phyloP scores from a whole-genome alignment of 164 flowering plant species.

The Warburgia ugandensis region DNA sequence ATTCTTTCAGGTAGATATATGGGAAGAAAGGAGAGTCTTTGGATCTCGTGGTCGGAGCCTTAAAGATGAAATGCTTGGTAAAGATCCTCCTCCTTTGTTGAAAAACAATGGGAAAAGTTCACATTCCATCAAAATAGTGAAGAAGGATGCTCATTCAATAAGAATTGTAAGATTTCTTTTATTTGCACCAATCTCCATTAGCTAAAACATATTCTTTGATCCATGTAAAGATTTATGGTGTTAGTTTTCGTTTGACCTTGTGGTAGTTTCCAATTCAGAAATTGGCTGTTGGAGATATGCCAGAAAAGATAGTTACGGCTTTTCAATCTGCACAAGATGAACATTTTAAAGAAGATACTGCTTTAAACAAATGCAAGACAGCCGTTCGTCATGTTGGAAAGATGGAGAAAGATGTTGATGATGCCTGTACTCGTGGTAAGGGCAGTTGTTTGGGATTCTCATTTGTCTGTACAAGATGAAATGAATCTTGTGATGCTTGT shows the following conservation, averaged over 20 bases:
- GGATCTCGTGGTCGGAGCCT: constrained; percentile 85
- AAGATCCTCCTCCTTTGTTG: constrained; percentile 35
- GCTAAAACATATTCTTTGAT: too few species aligned
- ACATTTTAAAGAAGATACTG: constrained; percentile 47
- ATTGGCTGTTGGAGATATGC: constrained; percentile 75
- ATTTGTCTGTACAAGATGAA: too few species aligned
- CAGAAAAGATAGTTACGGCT: constrained; percentile 76
- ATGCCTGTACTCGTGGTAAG: constrained; percentile 44
- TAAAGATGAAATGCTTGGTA: constrained; percentile 68
- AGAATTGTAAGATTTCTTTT: constrained; percentile 57
- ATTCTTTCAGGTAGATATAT: constrained; percentile 58
- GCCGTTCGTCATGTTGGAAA: constrained; percentile 36
- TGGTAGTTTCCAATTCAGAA: constrained; percentile 40
- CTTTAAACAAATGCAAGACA: constrained; percentile 48
- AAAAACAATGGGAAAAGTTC: constrained; percentile 52
- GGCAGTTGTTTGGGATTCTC: too few species aligned
- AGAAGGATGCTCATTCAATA: constrained; percentile 70
- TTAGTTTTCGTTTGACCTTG: background rate
- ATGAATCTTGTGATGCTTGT: too few species aligned
- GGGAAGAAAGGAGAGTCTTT: constrained; percentile 96
- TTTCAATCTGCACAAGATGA: constrained; percentile 68
- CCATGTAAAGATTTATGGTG: too few species aligned
- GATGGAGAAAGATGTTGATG: constrained; percentile 50
- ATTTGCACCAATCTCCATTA: background rate
- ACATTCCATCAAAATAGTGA: constrained; percentile 66